Conservation (phyloP, 768 basidiomycete genomes). For the Amanita phalloides region DNA sequence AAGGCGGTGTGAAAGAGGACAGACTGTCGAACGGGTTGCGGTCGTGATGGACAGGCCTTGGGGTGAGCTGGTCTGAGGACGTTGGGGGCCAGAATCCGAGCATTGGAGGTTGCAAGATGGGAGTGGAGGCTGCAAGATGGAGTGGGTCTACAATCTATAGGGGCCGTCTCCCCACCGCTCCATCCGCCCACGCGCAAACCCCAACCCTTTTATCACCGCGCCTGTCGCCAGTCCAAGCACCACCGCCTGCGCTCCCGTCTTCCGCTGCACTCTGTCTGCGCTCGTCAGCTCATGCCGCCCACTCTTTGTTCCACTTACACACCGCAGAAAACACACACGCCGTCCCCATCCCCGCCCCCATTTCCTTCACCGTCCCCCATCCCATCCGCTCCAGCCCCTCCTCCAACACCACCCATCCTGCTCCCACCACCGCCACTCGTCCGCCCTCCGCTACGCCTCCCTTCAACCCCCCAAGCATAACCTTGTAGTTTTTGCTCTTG, state of each 20-base stretch:
- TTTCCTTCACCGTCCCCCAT: conserved; percentile 29
- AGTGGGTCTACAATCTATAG: conserved; percentile 4
- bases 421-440: conserved; percentile 30
- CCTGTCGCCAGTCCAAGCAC: conserved; percentile 53
- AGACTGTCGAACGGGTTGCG: conserved; percentile 53
- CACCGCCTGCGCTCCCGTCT: conserved; percentile 33
- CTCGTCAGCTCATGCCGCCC: not conserved
- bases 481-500: conserved; percentile 89
- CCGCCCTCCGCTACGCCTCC: conserved; percentile 50
- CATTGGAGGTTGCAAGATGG: conserved; percentile 26
- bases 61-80: conserved; percentile 49
- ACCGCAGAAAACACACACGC: conserved; percentile 46
- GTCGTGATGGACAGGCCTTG: conserved; percentile 32
- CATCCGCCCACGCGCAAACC: conserved; percentile 23
- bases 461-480: conserved; percentile 63
- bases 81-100: conserved; percentile 57
- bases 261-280: conserved; percentile 50
- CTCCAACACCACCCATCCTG: conserved; percentile 35
- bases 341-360: conserved; percentile 58
- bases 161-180: conserved; percentile 9
- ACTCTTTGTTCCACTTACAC: conserved; percentile 23
- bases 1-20: conserved; percentile 12
- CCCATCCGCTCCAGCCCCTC: conserved; percentile 26
- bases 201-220: conserved; percentile 34
- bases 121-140: not conserved